phyloP scores from a whole-genome alignment of 805 yeast species.

The Cyberlindnera misumaiensis region DNA sequence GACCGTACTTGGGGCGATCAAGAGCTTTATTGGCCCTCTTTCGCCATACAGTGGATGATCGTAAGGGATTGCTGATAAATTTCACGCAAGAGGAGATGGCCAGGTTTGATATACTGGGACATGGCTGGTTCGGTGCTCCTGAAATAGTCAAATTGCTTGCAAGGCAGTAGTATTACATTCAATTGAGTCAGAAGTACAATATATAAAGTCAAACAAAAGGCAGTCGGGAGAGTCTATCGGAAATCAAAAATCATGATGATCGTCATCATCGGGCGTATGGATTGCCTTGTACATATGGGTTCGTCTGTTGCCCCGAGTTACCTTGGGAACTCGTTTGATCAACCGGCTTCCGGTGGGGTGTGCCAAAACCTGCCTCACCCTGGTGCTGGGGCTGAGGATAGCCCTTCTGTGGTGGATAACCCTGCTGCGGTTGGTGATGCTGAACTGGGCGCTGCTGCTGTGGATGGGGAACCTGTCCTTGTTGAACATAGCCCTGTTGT shows the following conservation, averaged over 20 bases:
- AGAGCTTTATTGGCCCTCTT: slow-evolving; percentile 32
- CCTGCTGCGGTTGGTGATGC: slow-evolving; percentile 5
- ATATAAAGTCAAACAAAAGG: neutral
- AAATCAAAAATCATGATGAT: neutral
- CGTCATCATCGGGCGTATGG: slow-evolving; percentile 10
- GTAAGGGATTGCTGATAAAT: slow-evolving; percentile 2
- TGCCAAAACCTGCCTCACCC: neutral
- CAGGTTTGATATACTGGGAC: slow-evolving; percentile 4
- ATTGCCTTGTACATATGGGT: slow-evolving; percentile 9
- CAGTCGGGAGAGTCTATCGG: neutral
- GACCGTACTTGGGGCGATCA: slow-evolving; percentile 31
- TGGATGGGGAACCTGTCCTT: slow-evolving; percentile 5
- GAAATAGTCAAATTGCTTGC: slow-evolving; percentile 1
- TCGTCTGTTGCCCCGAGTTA: neutral
- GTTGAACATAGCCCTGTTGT: slow-evolving; percentile 5
- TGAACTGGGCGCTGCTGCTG: slow-evolving; percentile 9
- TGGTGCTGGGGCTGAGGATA: slow-evolving; percentile 5
- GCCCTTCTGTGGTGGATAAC: slow-evolving; percentile 8
- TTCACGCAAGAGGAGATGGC: slow-evolving; percentile 3
- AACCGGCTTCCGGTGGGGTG: slow-evolving; percentile 8
- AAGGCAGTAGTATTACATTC: neutral
- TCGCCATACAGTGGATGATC: slow-evolving; percentile 8
- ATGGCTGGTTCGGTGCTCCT: slow-evolving; percentile 3
- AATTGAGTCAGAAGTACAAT: neutral
- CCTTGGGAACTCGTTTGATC: neutral